Evolutionary conservation across 495 filamentous ascomycete species (phyloP), one percentile per base, ranked within the genome.

Genomic region (Xylaria palmicola): DNA sequence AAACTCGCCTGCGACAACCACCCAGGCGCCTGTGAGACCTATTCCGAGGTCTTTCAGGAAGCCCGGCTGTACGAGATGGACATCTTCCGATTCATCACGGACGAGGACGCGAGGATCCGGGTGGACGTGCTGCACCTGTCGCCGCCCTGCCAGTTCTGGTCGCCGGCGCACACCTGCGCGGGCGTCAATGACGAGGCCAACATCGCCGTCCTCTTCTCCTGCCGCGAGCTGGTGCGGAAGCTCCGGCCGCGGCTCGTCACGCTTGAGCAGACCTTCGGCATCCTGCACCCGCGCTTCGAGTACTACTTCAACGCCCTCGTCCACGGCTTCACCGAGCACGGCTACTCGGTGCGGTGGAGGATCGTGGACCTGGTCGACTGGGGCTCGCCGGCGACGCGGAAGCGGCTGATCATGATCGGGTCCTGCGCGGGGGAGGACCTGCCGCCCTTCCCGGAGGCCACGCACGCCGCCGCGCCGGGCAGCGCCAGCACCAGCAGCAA

Each of bases 61-160:
- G 75, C 78, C 0, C 60, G 65, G 0, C 64, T 83, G 6, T 79
- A 82, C 49, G 19, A 77, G 1, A 66, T 75, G 19, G 70, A 78
- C 1, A 81, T 82, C 6, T 66, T 81, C 36, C 68, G 85, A 7
- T 83, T 91, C 17, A 73, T 78, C 56, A 53, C 29, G 13, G 22
- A 37, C 43, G 0, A n/a, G 62, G 49, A 26, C 36, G 47, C 40
- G 27, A 65, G 10, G 60, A 20, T 53, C 53, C 75, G 67, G 22
- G 82, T 90, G 0, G 92, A 97, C 64, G 76, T 96, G 19, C 76
- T 89, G 2, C 93, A 97, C 56, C 70, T 93, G 0, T 94, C 90
- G 0, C 91, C 91, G 0, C 93, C 93, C 0, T 98, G 93, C 51
- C 90, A 94, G 60, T 84, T 83, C 6, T 96, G 88, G 72, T 95